Conservation (phyloP, 345 rosid genomes). For the Hypericum perforatum region DNA sequence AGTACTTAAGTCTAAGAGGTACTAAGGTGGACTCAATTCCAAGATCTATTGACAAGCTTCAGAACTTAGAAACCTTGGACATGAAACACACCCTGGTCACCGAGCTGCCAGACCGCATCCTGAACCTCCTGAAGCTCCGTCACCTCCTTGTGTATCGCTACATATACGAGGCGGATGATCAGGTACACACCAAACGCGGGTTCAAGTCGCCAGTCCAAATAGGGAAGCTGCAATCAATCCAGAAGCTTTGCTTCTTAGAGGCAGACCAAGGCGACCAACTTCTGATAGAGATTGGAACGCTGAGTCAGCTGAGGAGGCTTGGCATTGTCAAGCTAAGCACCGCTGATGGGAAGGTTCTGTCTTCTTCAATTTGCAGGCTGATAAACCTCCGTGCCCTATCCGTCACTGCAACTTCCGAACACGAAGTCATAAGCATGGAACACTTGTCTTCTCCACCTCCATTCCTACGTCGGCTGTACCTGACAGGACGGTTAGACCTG, state of each 20-base stretch:
- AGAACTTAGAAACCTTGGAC: constrained; percentile 34
- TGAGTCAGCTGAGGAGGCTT: constrained; percentile 28
- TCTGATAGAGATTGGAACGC: constrained; percentile 22
- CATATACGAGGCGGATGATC: constrained; percentile 2
- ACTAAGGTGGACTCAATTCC: constrained; percentile 28
- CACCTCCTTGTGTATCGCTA: constrained; percentile 31
- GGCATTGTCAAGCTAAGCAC: constrained; percentile 27
- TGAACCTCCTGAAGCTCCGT: constrained; percentile 28
- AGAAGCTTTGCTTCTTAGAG: constrained; percentile 31
- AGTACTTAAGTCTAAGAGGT: constrained; percentile 27
- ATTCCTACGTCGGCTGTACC: constrained; percentile 23
- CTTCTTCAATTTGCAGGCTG: constrained; percentile 20
- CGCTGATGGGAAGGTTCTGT: constrained; percentile 28
- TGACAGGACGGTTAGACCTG: background rate
- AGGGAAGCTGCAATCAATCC: constrained; percentile 24
- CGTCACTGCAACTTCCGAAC: constrained; percentile 9
- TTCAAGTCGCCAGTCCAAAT: constrained; percentile 11
- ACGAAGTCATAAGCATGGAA: constrained; percentile 18
- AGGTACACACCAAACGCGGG: constrained; percentile 15
- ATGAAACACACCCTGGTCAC: constrained; percentile 31
- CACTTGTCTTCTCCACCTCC: constrained; percentile 19
- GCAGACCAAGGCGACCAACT: constrained; percentile 10
- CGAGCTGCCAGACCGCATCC: constrained; percentile 26
- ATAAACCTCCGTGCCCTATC: constrained; percentile 16
- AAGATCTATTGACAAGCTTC: constrained; percentile 30